These are phyloP conservation scores for Clarkia xantiana DNA, from an alignment of 345 rosid genomes.

Conservation along the genomic window DNA sequence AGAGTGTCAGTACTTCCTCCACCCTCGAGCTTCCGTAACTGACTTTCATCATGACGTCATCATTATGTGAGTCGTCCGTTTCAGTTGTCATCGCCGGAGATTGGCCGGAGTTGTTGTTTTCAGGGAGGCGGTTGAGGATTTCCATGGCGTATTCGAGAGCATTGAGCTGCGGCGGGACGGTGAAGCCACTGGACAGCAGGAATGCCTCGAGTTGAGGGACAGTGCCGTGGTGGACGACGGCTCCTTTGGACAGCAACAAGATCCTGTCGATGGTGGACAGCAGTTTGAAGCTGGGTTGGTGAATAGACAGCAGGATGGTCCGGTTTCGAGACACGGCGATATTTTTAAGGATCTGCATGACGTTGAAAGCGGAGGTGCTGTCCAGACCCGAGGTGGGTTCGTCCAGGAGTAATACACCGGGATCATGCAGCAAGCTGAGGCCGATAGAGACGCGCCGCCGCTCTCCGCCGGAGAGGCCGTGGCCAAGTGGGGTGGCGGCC, in stretches of 20 bases:
- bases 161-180: slow-evolving; percentile 80
- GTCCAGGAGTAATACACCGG: slow-evolving; percentile 67
- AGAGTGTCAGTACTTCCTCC: slow-evolving; percentile 42
- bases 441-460: slow-evolving; percentile 81
- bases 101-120: slow-evolving; percentile 12
- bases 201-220: slow-evolving; percentile 38
- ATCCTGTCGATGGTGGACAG: slow-evolving; percentile 51
- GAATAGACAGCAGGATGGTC: slow-evolving; percentile 75
- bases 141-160: slow-evolving; percentile 87
- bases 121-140: slow-evolving; percentile 42
- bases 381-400: slow-evolving; percentile 91
- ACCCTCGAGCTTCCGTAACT: slow-evolving; percentile 45
- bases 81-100: neutral
- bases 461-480: slow-evolving; percentile 71
- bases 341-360: slow-evolving; percentile 46
- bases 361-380: slow-evolving; percentile 71
- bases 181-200: slow-evolving; percentile 44
- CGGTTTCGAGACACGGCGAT: slow-evolving; percentile 52
- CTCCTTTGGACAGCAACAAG: slow-evolving; percentile 58
- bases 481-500: slow-evolving; percentile 34
- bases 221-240: slow-evolving; percentile 60
- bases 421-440: slow-evolving; percentile 75
- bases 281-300: slow-evolving; percentile 91
- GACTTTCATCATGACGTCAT: slow-evolving; percentile 5
- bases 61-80: slow-evolving; percentile 11